Conservation (phyloP, 192 early-diverging fungal genomes). For the Blastocladiella britannica region DNA sequence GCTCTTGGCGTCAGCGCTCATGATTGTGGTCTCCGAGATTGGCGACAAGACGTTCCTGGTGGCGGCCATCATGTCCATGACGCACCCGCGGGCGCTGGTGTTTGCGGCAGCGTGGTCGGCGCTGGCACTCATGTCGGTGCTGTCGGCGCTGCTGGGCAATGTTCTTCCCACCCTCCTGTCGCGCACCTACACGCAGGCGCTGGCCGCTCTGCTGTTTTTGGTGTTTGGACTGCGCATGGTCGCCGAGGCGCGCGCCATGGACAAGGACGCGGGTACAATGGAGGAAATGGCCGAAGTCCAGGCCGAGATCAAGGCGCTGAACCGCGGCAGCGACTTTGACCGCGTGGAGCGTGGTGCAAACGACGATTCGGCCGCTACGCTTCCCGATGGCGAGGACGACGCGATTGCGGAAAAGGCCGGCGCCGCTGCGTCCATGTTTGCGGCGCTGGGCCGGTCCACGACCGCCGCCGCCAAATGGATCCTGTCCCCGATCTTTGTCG, state of each 20-base stretch:
- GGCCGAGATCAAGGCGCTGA: conserved; percentile 65
- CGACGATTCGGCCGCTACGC: conserved; percentile 3
- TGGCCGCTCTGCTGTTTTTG: conserved; percentile 70
- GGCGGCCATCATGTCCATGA: conserved; percentile 97
- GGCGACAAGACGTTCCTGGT: conserved; percentile 99
- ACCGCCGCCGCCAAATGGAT: conserved; percentile 20
- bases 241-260: conserved; percentile 63
- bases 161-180: conserved; percentile 72
- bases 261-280: conserved; percentile 25
- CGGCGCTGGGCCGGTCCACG: too few species aligned
- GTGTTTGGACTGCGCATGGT: conserved; percentile 84
- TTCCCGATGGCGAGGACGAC: too few species aligned
- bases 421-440: background rate
- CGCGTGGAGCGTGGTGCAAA: background rate
- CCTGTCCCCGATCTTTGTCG: conserved; percentile 80
- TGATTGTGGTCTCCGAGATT: conserved; percentile 92
- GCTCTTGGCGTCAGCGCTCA: conserved; percentile 43
- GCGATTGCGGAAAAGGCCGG: conserved; percentile 6
- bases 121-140: conserved; percentile 79
- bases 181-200: conserved; percentile 60
- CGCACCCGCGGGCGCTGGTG: conserved; percentile 70
- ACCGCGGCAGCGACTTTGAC: conserved; percentile 39
- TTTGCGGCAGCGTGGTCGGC: conserved; percentile 77
- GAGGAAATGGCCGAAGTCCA: conserved; percentile 86
- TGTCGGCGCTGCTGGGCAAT: conserved; percentile 83